These are phyloP conservation scores for Domatiomyces globalis DNA, from an alignment of 2,329 filamentous ascomycete genomes.

Conservation along the genomic window DNA sequence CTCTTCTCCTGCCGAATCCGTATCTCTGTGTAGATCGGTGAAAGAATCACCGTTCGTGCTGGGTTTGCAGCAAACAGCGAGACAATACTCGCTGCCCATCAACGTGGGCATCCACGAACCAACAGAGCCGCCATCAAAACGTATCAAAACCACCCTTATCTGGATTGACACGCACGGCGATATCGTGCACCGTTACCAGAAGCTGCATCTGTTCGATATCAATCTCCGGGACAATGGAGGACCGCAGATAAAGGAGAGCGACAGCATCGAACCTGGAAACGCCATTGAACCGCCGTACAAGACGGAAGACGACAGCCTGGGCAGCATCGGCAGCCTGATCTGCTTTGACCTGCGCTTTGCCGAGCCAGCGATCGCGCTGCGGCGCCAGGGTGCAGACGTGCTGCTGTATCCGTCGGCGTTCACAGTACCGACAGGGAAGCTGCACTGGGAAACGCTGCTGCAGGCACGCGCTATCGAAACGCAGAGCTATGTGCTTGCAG, in stretches of 20 bases:
- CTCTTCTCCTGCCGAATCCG: constrained; percentile 49
- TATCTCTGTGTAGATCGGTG: constrained; percentile 56
- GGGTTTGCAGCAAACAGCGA: constrained; percentile 57
- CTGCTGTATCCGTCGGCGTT: constrained; percentile 84
- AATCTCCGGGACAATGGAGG: constrained; percentile 38
- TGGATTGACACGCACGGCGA: constrained; percentile 51
- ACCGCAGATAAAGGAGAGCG: constrained; percentile 47
- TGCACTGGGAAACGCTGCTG: constrained; percentile 74
- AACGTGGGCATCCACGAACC: constrained; percentile 82
- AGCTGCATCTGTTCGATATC: constrained; percentile 79
- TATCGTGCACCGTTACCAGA: constrained; percentile 58
- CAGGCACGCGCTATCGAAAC: constrained; percentile 75
- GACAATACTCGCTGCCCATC: constrained; percentile 50
- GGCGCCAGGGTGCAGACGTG: constrained; percentile 54
- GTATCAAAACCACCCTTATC: constrained; percentile 50
- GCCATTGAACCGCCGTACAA: constrained; percentile 51
- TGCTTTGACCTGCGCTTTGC: constrained; percentile 87
- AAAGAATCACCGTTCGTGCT: constrained; percentile 56
- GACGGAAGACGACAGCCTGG: constrained; percentile 35
- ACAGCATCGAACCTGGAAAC: constrained; percentile 53
- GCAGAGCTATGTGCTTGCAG: constrained; percentile 73
- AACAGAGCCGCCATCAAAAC: constrained; percentile 32
- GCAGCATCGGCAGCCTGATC: constrained; percentile 61
- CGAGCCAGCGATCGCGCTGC: constrained; percentile 56
- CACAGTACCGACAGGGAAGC: constrained; percentile 67